Conservation (phyloP, 208 protist species). For the Wallacemonas sp. region DNA sequence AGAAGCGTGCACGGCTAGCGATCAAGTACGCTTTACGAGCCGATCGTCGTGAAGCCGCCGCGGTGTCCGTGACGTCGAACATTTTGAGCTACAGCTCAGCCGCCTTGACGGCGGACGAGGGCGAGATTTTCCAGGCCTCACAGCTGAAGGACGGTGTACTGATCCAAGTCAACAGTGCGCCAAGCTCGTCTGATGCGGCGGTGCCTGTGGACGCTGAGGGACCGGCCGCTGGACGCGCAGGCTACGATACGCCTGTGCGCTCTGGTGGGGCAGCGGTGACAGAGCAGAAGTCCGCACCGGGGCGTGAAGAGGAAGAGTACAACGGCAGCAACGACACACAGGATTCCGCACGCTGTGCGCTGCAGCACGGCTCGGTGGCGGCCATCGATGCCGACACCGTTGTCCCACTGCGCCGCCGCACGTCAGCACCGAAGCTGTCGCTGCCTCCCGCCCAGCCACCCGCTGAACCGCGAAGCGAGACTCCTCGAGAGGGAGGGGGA, state of each 20-base stretch:
- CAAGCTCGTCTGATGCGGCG: too few species aligned
- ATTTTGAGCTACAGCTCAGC: background rate
- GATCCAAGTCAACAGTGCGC: background rate
- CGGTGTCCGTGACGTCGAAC: too few species aligned
- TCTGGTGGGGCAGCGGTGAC: too few species aligned
- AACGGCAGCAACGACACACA: background rate
- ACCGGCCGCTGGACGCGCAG: constrained; percentile 2
- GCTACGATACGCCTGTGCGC: background rate
- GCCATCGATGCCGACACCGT: background rate
- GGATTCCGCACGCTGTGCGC: background rate
- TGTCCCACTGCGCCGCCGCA: background rate
- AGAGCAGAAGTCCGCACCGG: too few species aligned
- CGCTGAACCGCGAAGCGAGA: too few species aligned
- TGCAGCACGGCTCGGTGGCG: background rate
- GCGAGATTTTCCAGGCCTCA: background rate
- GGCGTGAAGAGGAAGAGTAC: background rate
- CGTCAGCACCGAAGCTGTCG: too few species aligned
- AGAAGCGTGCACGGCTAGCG: background rate
- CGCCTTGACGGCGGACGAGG: background rate
- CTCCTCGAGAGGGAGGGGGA: too few species aligned
- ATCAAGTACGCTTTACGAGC: background rate
- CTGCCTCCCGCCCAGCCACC: too few species aligned
- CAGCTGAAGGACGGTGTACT: background rate
- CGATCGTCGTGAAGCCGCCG: too few species aligned
- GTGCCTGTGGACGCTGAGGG: background rate